Evolutionary conservation across 192 early-diverging fungal genomes (phyloP).

Genomic region (Mortierella antarctica): DNA sequence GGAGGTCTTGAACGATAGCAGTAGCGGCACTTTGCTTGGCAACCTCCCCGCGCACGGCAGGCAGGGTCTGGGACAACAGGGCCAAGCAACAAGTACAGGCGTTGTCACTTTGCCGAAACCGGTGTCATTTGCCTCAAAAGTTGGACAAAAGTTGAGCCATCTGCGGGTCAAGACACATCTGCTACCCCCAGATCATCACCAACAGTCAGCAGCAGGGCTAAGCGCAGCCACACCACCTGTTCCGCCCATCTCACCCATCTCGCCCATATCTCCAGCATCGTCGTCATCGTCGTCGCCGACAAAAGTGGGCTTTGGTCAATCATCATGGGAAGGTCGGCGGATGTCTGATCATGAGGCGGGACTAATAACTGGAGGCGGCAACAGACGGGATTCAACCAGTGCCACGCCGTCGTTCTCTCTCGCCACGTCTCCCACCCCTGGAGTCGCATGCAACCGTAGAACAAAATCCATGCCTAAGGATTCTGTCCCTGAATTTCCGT

Average conservation of each 20-base stretch:
- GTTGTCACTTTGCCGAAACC: neutral
- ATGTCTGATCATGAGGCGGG: neutral
- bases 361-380: neutral
- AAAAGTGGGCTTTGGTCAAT: neutral
- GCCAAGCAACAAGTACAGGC: no score
- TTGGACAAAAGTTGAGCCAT: slow-evolving; percentile 21
- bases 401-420: slow-evolving; percentile 34
- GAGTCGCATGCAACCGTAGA: slow-evolving; percentile 14
- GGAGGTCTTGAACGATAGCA: no score
- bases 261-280: slow-evolving; percentile 26
- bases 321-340: neutral
- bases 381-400: slow-evolving; percentile 1
- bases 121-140: slow-evolving; percentile 11
- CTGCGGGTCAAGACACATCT: slow-evolving; percentile 29
- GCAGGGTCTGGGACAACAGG: no score
- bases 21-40: no score
- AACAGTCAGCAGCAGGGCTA: neutral
- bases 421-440: slow-evolving; percentile 12
- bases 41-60: no score
- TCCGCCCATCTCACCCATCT: slow-evolving; percentile 39
- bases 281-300: neutral
- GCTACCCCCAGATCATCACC: neutral
- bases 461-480: neutral
- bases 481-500: neutral
- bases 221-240: neutral